phyloP scores from a whole-genome alignment of 2,329 filamentous ascomycete species.

The Hymenoscyphus scutula region DNA sequence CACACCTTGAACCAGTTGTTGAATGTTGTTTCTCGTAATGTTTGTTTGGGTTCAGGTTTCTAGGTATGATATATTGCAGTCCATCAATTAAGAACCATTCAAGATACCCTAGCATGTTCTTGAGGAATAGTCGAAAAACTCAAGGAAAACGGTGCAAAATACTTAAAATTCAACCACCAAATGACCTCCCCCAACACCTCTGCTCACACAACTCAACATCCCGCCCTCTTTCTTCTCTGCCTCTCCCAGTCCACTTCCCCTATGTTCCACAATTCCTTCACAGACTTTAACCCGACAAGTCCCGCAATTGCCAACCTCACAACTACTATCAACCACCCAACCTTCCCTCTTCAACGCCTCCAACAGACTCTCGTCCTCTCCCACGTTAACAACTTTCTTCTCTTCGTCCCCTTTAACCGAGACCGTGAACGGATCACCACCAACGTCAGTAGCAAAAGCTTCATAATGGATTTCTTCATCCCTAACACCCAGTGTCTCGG shows the following conservation, averaged over 20 bases:
- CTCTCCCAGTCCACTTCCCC: conserved; percentile 27
- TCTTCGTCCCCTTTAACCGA: conserved; percentile 40
- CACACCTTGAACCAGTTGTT: no score
- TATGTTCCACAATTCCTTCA: conserved; percentile 40
- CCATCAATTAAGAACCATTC: no score
- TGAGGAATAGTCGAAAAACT: no score
- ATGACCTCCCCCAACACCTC: conserved; percentile 18
- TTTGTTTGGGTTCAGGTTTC: no score
- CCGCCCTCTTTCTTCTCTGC: background rate
- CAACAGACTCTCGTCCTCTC: conserved; percentile 41
- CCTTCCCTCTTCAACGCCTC: conserved; percentile 42
- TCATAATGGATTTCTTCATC: conserved; percentile 58
- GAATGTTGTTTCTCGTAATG: no score
- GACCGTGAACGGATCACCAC: conserved; percentile 59
- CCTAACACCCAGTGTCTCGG: conserved; percentile 43
- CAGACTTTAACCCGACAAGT: conserved; percentile 42
- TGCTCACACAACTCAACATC: conserved; percentile 15
- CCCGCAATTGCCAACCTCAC: conserved; percentile 45
- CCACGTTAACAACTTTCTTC: conserved; percentile 45
- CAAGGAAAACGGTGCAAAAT: no score
- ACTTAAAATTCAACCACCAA: conserved; percentile 25
- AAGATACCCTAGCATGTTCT: no score
- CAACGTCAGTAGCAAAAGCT: conserved; percentile 52
- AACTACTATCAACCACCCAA: conserved; percentile 41
- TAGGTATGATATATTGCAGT: no score